Base-by-base conservation (phyloP, 371 early-diverging fungal genomes). In the Mucor velutinosus region DNA sequence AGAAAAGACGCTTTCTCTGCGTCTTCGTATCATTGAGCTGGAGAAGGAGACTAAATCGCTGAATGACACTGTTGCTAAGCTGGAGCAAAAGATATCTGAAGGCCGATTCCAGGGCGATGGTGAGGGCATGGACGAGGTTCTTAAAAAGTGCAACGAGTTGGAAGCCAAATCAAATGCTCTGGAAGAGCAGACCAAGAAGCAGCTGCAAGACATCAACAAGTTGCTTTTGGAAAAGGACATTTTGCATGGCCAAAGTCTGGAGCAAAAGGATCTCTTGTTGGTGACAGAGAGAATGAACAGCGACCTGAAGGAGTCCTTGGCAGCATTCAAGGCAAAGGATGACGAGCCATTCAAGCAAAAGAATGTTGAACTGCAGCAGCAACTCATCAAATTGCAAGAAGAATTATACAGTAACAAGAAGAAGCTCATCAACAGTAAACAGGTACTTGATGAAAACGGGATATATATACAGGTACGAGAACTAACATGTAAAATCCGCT, bases 391-490 rank as follows among this genome's bases (percentile, higher is more conserved):
- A 62, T 69, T 89, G 19, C 87, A 87, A 62, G 88, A 92, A 66
- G 80, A 91, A 25, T 79, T 89, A 41, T 74, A 81, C 32, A 90
- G 90, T 41, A 60, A 81, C 7, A 83, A 82, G 51, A 33, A 78
- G 69, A 86, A 82, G 69, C 70, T 92, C 37, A 90, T 90, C 70
- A 90, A 89, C 66, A 91, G 93, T 14, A 91, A 91, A 75, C 93
- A 92, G 75, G 89, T 90, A 77, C 11, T 10, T 7, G 7, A 55
- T n/a, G 41, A 49, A 21, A 58, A 1, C 23, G 1, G 14, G 5
- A 21, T 33, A 7, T 33, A 8, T 8, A 8, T 7, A 23, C 0
- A 47, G 49, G 14, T 4, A 14, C 37, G 8, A 14, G 14, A 37
- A 14, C 14, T 37, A 37, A 37, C 37, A 37, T 14, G 37, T 8